Conservation (phyloP, 805 yeast genomes). For the Metschnikowia rubicola region DNA sequence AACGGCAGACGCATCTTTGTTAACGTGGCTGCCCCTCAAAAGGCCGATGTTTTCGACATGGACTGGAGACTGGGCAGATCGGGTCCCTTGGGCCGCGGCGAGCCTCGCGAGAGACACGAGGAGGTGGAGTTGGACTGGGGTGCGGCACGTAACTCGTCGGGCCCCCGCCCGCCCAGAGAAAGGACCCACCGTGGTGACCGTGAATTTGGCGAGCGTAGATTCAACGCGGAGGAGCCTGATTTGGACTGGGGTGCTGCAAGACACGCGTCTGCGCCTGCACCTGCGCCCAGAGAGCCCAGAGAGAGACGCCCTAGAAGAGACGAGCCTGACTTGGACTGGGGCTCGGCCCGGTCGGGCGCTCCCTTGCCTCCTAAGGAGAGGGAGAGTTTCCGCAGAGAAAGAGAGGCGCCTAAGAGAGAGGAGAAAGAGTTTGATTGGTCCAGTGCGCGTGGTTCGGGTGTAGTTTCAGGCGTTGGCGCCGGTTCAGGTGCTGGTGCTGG, state of each 20-base stretch:
- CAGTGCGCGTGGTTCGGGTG: slow-evolving; percentile 16
- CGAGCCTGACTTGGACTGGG: slow-evolving; percentile 44
- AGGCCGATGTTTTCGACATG: slow-evolving; percentile 40
- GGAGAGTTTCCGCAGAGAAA: slow-evolving; percentile 5
- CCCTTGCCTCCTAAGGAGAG: slow-evolving; percentile 37
- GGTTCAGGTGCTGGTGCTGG: slow-evolving; percentile 4
- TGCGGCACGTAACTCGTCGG: slow-evolving; percentile 38
- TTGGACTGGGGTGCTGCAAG: slow-evolving; percentile 41
- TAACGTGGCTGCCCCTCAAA: slow-evolving; percentile 58
- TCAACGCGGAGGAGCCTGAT: slow-evolving; percentile 39
- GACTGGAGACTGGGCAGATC: slow-evolving; percentile 44
- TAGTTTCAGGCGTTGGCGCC: slow-evolving; percentile 4
- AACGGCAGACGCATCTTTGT: slow-evolving; percentile 51
- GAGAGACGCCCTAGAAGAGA: slow-evolving; percentile 30
- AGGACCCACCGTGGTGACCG: slow-evolving; percentile 14
- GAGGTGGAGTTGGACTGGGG: slow-evolving; percentile 64
- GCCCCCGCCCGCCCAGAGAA: slow-evolving; percentile 38
- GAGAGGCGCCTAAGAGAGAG: slow-evolving; percentile 16
- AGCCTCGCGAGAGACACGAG: slow-evolving; percentile 33
- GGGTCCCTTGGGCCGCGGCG: slow-evolving; percentile 22
- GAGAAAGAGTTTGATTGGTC: slow-evolving; percentile 26
- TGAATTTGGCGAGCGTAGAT: slow-evolving; percentile 16
- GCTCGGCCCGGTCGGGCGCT: slow-evolving; percentile 32
- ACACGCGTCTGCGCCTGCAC: slow-evolving; percentile 11
- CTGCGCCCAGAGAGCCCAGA: slow-evolving; percentile 13